A percentile compares a stretch with the other conserved stretches of the same genome.
These are phyloP conservation scores for Yamadazyma mexicana DNA, from an alignment of 1,139 yeast genomes.

Conservation along the genomic window DNA sequence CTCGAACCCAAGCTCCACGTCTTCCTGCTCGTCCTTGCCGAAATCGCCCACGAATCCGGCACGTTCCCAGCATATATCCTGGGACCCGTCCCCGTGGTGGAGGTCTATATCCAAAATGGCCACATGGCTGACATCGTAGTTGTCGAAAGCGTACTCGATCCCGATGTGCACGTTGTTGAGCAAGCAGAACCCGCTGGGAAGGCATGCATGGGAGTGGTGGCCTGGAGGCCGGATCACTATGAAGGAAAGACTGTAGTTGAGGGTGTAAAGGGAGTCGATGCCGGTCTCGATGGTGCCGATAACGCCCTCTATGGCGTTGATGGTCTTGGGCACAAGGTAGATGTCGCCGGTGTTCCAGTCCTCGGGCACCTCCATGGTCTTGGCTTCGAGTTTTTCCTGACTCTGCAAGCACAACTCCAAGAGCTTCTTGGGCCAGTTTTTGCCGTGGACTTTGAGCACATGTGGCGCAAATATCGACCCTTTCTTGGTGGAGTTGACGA, in stretches of 20 bases:
- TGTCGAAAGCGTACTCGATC: slow-evolving; percentile 71
- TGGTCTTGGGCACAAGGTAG: slow-evolving; percentile 65
- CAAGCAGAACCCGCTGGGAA: slow-evolving; percentile 86
- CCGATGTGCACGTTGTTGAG: slow-evolving; percentile 83
- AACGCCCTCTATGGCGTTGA: slow-evolving; percentile 76
- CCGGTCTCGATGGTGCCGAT: slow-evolving; percentile 78
- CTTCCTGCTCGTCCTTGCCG: slow-evolving; percentile 47
- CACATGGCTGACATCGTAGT: slow-evolving; percentile 72
- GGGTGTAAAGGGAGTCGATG: slow-evolving; percentile 53
- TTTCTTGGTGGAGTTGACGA: slow-evolving; percentile 49
- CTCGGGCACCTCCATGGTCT: slow-evolving; percentile 72
- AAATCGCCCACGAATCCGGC: slow-evolving; percentile 61
- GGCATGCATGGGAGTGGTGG: slow-evolving; percentile 83
- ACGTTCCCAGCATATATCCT: slow-evolving; percentile 82
- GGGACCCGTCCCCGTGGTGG: slow-evolving; percentile 93
- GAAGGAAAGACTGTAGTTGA: slow-evolving; percentile 57
- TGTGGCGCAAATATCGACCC: slow-evolving; percentile 55
- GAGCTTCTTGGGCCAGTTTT: slow-evolving; percentile 66
- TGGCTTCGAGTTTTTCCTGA: slow-evolving; percentile 52
- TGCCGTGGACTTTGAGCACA: slow-evolving; percentile 74
- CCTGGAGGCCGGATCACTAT: slow-evolving; percentile 83
- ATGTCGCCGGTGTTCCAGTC: slow-evolving; percentile 87
- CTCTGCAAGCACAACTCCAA: slow-evolving; percentile 61
- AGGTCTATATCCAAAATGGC: slow-evolving; percentile 81
- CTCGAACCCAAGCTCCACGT: slow-evolving; percentile 25